Evolutionary conservation across 768 basidiomycete species (phyloP), one percentile per base, ranked within the genome.

Genomic region (Myochromella boudieri): DNA sequence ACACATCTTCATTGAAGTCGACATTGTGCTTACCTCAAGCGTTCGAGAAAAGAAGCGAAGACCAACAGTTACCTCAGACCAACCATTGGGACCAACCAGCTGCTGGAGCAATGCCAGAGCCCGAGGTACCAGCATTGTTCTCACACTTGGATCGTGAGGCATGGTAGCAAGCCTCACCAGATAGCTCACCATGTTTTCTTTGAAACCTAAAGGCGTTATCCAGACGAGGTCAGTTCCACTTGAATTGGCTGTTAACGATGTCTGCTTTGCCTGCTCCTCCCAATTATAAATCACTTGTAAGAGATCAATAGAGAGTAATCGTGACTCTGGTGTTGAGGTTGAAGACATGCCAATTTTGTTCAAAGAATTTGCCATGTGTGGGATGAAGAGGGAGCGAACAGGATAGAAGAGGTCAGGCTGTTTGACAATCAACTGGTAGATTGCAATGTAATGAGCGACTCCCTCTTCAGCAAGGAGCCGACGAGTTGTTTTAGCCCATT

Each of bases 171-270:
- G 76, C 37, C 95, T 86, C n/a, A 99, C 84, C 26, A 99, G 78
- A 66, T 94, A 97, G 70, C 92, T 94, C 53, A 97, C 87, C 69
- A 97, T 89, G 49, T 85, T 86, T 67, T 98, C 95, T 22, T 91
- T 81, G 46, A 91, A 83, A 17, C 77, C 75, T 22, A 89, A 68
- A 2, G 95, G 91, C 0, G 89, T 90, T 17, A 79, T 65, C 91
- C 92, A 95, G 27, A 60, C 45, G 37, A 61, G 51, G 37, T 67
- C 66, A 31, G 57, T 54, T 7, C 40, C 49, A 25, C 41, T 54
- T n/a, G 50, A 51, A 18, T 68, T 64, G 14, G 51, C 37, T 15
- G 48, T 44, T 18, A 48, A 55, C 1, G 56, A 34, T 10, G 63
- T 58, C 49, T 71, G 65, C 6, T 58, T 68, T 49, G 75, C 75